Evolutionary conservation across 352 stramenopile species (phyloP), one percentile per base, ranked within the genome.

Genomic region (Hyaloperonospora brassicae): DNA sequence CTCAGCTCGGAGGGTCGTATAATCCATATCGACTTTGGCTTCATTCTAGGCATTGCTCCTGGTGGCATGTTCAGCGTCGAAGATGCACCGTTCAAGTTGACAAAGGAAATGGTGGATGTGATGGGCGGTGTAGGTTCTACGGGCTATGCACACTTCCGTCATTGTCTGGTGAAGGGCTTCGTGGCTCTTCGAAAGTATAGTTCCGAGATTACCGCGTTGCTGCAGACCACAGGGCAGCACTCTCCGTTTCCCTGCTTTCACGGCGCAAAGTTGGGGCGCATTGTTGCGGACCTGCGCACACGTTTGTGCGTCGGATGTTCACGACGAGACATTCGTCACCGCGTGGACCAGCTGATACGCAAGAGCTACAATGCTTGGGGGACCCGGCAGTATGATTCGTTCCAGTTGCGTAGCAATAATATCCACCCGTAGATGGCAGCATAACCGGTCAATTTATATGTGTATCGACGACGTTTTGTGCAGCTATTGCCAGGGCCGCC

Each of bases 11-110:
- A 93, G 35, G 95, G 97, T 6, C 93, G 97, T 59, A 74, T 99
- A 35, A 96, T 99, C 58, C 95, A 98, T 74, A 99, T 99, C 64
- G 97, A 99, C 65, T 99, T 98, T 73, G 97, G 97, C 9, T 99
- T 99, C 70, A 95, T 98, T 38, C 84, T 99, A 52, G 95, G 93
- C 12, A 98, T 97, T 69, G 94, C 89, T n/a, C 96, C 96, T 11
- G 97, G 96, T 46, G 93, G 97, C 21, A 94, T 97, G 67, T 98
- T 98, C 54, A 97, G 79, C 36, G 81, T 99, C 11, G 97, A 99
- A 70, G 90, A 95, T 47, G 95, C 95, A 14, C 96, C 97, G n/a
- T 99, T 99, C 77, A 99, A 99, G 69, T 76, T 99, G 13, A 98
- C 96, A 1, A 82, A 84, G 25, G 97, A 99, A 50, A 98, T 98